Evolutionary conservation across 257 asterid species (phyloP).

Genomic region (Penstemon newberryi): DNA sequence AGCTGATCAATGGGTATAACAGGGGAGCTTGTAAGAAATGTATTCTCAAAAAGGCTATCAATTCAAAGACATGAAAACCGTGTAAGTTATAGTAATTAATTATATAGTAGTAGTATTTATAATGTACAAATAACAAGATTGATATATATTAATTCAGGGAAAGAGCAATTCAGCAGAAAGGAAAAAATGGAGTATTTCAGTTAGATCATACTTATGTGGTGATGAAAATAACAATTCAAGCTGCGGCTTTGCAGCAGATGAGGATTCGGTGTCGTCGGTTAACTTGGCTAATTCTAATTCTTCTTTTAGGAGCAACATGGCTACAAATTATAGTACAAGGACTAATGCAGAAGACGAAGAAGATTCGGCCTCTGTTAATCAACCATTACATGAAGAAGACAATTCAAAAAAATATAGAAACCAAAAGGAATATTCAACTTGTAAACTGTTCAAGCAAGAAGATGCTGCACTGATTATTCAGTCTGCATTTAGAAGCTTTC

Average conservation of each 20-base stretch:
- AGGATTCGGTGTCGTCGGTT: conserved; percentile 34
- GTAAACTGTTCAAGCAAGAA: conserved; percentile 45
- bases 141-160: conserved; percentile 16
- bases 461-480: conserved; percentile 61
- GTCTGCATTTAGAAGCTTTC: conserved; percentile 53
- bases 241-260: conserved; percentile 28
- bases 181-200: conserved; percentile 49
- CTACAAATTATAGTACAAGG: conserved; percentile 20
- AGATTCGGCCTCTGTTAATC: conserved; percentile 42
- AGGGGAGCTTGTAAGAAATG: conserved; percentile 46
- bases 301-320: conserved; percentile 31
- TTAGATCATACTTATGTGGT: conserved; percentile 54
- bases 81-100: conserved; percentile 31
- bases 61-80: conserved; percentile 19
- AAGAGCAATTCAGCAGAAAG: conserved; percentile 38
- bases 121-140: neutral
- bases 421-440: conserved; percentile 39
- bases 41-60: conserved; percentile 44
- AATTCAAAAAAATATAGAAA: neutral
- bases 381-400: conserved; percentile 29
- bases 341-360: conserved; percentile 27
- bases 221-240: conserved; percentile 39
- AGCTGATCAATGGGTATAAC: conserved; percentile 38
- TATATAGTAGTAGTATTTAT: neutral
- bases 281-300: conserved; percentile 16